Evolutionary conservation across 2,329 filamentous ascomycete species (phyloP), one percentile per base, ranked within the genome.

Genomic region (Geosmithia morbida): DNA sequence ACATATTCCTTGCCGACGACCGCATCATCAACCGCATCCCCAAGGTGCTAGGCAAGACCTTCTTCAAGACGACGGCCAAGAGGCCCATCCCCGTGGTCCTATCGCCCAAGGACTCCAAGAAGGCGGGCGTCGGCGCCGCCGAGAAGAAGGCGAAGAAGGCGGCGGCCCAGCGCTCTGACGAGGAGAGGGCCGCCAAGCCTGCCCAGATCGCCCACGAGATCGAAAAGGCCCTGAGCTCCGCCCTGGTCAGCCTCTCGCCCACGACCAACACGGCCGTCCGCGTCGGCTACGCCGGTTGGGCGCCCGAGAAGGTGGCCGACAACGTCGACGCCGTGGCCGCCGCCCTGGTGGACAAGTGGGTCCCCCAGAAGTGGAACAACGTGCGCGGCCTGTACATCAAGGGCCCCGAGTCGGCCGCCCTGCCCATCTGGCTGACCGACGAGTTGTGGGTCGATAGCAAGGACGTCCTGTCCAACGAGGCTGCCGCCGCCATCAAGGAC

Each of bases 401-500:
- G 74, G 87, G 87, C 2, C 83, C 87, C 26, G 81, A 86, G 59
- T 95, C 90, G 4, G 83, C 82, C 51, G 85, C 90, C 8, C 73
- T 98, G 58, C 92, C 92, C n/a, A 81, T 98, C 60, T 98, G 88
- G 86, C 69, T 95, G 60, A 85, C 90, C 4, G 83, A 88, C 55
- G 88, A 96, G 72, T 72, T 98, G 53, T 98, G 92, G 88, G 66
- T 83, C 16, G 85, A 92, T 53, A 77, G 83, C 50, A 74, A 79
- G 51, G 81, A 87, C 51, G 78, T 83, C 58, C 79, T 95, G 7
- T 69, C 92, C 37, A 68, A 73, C 52, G 69, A 73, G 39, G 67
- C 72, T 49, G 72, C 71, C 55, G 59, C 68, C 55, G 66, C 68
- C 10, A 58, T 69, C 50, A 56, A 59, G 54, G 50, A 51, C 4